Percentiles rank a stretch among this genome's conserved stretches.
Evolutionary conservation across 2,329 filamentous ascomycete genomes (phyloP).

Genomic region (Exophiala viscosa): DNA sequence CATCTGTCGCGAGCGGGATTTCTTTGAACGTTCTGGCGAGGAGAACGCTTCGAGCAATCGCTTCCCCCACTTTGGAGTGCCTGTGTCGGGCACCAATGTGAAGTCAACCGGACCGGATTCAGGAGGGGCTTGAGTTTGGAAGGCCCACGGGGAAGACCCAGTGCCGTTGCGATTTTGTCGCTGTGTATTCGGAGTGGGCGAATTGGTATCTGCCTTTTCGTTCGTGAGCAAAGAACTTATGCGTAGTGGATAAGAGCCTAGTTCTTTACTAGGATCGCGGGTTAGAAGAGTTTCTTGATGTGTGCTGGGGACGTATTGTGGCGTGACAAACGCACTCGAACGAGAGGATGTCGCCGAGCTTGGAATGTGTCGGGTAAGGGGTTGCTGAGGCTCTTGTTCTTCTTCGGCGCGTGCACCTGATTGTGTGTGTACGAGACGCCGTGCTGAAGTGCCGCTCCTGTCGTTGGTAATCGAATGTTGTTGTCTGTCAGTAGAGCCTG

Average conservation of each 20-base stretch:
- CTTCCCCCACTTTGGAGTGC: neutral
- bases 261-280: conserved; percentile 1
- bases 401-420: neutral
- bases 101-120: neutral
- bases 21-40: neutral
- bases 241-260: neutral
- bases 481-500: neutral
- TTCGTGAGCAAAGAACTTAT: neutral
- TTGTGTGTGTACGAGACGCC: neutral
- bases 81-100: neutral
- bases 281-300: neutral
- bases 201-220: neutral
- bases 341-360: conserved; percentile 3
- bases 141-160: neutral
- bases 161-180: neutral
- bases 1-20: neutral
- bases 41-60: neutral
- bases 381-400: neutral
- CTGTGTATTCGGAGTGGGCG: neutral
- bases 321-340: neutral
- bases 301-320: conserved; percentile 9
- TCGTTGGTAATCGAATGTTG: neutral
- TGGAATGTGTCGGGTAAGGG: neutral
- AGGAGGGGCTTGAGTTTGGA: neutral
- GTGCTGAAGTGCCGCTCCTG: neutral